phyloP scores from a whole-genome alignment of 2,329 filamentous ascomycete genomes.

The Aureobasidium leucospermi region DNA sequence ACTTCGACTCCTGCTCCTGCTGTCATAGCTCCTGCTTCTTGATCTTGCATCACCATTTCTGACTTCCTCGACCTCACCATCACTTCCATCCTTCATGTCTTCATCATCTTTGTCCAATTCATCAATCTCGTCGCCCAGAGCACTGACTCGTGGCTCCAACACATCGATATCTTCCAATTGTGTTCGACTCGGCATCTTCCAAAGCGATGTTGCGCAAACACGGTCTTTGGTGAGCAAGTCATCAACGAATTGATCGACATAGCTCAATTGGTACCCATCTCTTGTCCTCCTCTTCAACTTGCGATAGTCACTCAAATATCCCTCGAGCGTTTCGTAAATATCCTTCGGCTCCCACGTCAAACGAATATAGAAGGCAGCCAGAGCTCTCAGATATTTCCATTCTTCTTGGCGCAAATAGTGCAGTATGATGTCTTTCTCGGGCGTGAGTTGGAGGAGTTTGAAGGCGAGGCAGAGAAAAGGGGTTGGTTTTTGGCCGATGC shows the following conservation, averaged over 20 bases:
- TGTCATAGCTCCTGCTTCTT: slow-evolving; percentile 1
- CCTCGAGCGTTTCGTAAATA: slow-evolving; percentile 74
- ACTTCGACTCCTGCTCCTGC: slow-evolving; percentile 2
- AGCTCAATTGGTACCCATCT: slow-evolving; percentile 67
- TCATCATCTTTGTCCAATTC: slow-evolving; percentile 54
- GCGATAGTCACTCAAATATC: slow-evolving; percentile 69
- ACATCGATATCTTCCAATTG: slow-evolving; percentile 83
- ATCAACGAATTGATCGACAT: slow-evolving; percentile 88
- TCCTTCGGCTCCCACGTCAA: slow-evolving; percentile 76
- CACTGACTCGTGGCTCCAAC: slow-evolving; percentile 76
- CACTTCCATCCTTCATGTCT: slow-evolving; percentile 22
- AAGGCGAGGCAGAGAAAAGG: slow-evolving; percentile 92
- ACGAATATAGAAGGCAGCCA: slow-evolving; percentile 90
- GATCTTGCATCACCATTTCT: slow-evolving; percentile 15
- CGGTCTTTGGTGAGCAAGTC: slow-evolving; percentile 82
- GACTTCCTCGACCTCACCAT: slow-evolving; percentile 20
- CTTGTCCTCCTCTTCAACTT: slow-evolving; percentile 75
- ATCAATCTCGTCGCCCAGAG: slow-evolving; percentile 69
- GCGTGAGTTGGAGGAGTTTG: slow-evolving; percentile 84
- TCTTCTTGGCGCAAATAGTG: slow-evolving; percentile 71
- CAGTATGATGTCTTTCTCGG: slow-evolving; percentile 66
- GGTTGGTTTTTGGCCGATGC: slow-evolving; percentile 74
- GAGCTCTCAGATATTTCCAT: slow-evolving; percentile 73
- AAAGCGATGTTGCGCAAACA: slow-evolving; percentile 83
- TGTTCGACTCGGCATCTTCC: slow-evolving; percentile 79